Base-by-base conservation (phyloP, 2,329 filamentous ascomycete genomes). In the Xylaria polymorpha region DNA sequence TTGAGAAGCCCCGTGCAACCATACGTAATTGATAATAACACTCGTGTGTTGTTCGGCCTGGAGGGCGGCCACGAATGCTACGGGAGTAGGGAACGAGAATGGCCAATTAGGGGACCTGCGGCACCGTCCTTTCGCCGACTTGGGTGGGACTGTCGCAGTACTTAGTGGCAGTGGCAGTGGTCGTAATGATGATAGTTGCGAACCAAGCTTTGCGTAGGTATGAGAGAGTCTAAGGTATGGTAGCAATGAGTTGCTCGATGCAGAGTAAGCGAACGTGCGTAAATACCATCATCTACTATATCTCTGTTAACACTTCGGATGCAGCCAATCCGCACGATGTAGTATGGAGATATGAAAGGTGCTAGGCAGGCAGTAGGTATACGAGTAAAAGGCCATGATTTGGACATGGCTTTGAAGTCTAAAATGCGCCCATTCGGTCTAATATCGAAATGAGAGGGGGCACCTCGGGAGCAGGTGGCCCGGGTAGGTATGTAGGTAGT, bases 201-300 rank as follows among this genome's bases (percentile, higher is more conserved):
- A 48, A 20, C 25, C 53, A 9, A 46, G 22, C 14, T 51, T 56
- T 18, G 43, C 7, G 44, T 44, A n/a, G n/a, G n/a, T n/a, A 39
- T 14, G 20, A 61, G 43, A 51, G 32, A 51, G 32, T 32, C 46
- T 50, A 10, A 58, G 53, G 66, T 61, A 63, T 58, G 64, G 66
- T 63, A 62, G 62, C 58, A 29, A 66, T 69, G 60, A 69, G 25
- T 44, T 46, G 62, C 20, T 51, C 46, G 6, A 69, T 66, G 69
- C 63, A 69, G 61, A 20, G 65, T 71, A 66, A 68, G 68, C 68
- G 55, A 29, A 61, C 66, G 46, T 69, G 56, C 66, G 63, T 51
- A 51, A 59, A 35, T 63, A 37, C 22, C 12, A 41, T 39, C 46
- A 29, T 29, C 25, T 39, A 63, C 43, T 67, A 50, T 39, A 67